These are phyloP conservation scores for Zizania palustris DNA, from an alignment of 202 grass and related monocot species.

Conservation along the genomic window DNA sequence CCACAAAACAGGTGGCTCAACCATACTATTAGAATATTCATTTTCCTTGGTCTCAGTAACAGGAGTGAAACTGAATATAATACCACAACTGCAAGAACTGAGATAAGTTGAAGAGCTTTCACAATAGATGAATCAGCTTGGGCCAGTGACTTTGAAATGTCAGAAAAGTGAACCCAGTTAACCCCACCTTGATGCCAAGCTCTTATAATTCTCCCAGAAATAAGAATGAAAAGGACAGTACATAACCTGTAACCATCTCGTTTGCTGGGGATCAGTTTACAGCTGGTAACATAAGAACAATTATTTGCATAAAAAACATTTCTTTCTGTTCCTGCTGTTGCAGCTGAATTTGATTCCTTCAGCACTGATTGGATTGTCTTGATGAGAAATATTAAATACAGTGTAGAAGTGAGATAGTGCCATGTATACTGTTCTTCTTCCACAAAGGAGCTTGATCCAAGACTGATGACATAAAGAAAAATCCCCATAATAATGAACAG, in stretches of 20 bases:
- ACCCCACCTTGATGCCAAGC: slow-evolving; percentile 95
- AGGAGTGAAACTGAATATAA: slow-evolving; percentile 56
- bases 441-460: slow-evolving; percentile 89
- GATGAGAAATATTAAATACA: slow-evolving; percentile 82
- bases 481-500: slow-evolving; percentile 62
- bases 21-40: slow-evolving; percentile 52
- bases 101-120: slow-evolving; percentile 67
- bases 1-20: slow-evolving; percentile 53
- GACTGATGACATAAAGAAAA: slow-evolving; percentile 64
- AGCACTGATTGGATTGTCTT: slow-evolving; percentile 53
- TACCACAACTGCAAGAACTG: slow-evolving; percentile 53
- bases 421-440: slow-evolving; percentile 99
- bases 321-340: slow-evolving; percentile 17
- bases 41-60: slow-evolving; percentile 40
- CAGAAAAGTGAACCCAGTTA: slow-evolving; percentile 85
- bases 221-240: slow-evolving; percentile 62
- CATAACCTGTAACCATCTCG: slow-evolving; percentile 44
- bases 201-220: slow-evolving; percentile 82
- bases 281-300: slow-evolving; percentile 29
- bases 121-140: slow-evolving; percentile 58
- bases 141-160: slow-evolving; percentile 77
- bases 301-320: slow-evolving; percentile 24
- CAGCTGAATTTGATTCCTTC: slow-evolving; percentile 53
- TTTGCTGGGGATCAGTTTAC: slow-evolving; percentile 24
- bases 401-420: slow-evolving; percentile 84